These are phyloP conservation scores for Eucalyptus regnans DNA, from an alignment of 345 rosid genomes.

Conservation along the genomic window DNA sequence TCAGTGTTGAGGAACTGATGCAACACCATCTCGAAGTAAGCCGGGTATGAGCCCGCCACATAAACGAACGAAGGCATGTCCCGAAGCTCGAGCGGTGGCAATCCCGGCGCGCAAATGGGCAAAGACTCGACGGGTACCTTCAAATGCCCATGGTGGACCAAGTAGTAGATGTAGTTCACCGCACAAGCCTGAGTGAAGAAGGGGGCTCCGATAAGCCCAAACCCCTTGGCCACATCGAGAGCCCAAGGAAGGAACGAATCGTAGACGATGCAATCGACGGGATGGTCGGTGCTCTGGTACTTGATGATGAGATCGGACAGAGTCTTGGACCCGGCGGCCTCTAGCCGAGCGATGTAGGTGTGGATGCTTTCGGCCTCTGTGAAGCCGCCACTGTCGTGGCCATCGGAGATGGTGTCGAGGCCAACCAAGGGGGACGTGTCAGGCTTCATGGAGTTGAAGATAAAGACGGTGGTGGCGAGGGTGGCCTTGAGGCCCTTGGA, in stretches of 20 bases:
- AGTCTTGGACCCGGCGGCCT: constrained; percentile 31
- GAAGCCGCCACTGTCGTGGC: constrained; percentile 18
- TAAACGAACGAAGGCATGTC: constrained; percentile 48
- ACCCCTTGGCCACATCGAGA: constrained; percentile 43
- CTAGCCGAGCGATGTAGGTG: constrained; percentile 16
- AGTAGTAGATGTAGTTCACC: constrained; percentile 42
- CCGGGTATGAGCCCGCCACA: constrained; percentile 30
- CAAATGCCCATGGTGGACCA: constrained; percentile 19
- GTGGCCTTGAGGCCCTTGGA: constrained; percentile 27
- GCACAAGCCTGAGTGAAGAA: constrained; percentile 66
- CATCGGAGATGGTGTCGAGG: constrained; percentile 28
- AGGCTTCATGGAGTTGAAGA: constrained; percentile 9
- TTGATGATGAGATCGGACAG: constrained; percentile 30
- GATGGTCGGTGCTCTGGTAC: constrained; percentile 8
- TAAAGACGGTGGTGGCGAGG: constrained; percentile 17
- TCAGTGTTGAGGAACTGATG: constrained; percentile 37
- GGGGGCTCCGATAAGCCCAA: constrained; percentile 34
- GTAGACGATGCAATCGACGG: constrained; percentile 40
- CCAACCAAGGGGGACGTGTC: not conserved
- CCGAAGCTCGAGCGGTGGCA: constrained; percentile 29
- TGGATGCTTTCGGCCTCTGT: constrained; percentile 2
- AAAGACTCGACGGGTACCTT: constrained; percentile 12
- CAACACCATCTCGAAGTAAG: constrained; percentile 35
- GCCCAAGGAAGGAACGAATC: constrained; percentile 62
- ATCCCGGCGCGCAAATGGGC: constrained; percentile 2